These are phyloP conservation scores for Cardamine occulta DNA, from an alignment of 345 rosid species.

Conservation along the genomic window DNA sequence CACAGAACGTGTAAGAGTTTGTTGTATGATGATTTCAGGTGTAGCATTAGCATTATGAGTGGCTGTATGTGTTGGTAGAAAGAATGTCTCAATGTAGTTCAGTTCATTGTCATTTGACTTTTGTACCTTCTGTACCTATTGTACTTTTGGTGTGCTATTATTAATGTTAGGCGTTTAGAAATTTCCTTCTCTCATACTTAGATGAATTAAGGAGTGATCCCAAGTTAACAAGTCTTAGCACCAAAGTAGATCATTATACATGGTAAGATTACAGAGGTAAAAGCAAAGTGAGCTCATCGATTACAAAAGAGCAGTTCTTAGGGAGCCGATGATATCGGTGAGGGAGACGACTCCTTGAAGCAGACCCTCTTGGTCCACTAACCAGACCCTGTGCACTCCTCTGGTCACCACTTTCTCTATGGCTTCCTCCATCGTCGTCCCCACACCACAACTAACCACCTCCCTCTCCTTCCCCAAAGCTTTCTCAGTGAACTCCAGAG, in stretches of 20 bases:
- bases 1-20: constrained; percentile 27
- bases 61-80: constrained; percentile 25
- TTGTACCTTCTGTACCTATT: constrained; percentile 2
- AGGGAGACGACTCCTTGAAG: constrained; percentile 72
- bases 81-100: constrained; percentile 29
- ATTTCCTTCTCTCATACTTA: background rate
- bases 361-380: constrained; percentile 55
- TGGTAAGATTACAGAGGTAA: background rate
- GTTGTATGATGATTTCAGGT: constrained; percentile 34
- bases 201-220: background rate
- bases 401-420: constrained; percentile 61
- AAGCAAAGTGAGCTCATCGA: background rate
- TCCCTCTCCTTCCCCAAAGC: constrained; percentile 45
- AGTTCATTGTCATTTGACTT: constrained; percentile 24
- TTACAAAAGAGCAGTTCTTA: constrained; percentile 43
- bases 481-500: constrained; percentile 62
- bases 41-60: constrained; percentile 42
- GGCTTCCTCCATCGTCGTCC: constrained; percentile 55
- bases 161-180: constrained; percentile 25
- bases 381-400: constrained; percentile 86
- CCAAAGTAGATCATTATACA: constrained; percentile 14
- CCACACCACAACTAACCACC: constrained; percentile 53
- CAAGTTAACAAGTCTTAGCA: background rate
- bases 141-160: constrained; percentile 15
- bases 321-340: constrained; percentile 60